phyloP scores from a whole-genome alignment of 495 filamentous ascomycete genomes.

The Hyaloscypha finlandica region DNA sequence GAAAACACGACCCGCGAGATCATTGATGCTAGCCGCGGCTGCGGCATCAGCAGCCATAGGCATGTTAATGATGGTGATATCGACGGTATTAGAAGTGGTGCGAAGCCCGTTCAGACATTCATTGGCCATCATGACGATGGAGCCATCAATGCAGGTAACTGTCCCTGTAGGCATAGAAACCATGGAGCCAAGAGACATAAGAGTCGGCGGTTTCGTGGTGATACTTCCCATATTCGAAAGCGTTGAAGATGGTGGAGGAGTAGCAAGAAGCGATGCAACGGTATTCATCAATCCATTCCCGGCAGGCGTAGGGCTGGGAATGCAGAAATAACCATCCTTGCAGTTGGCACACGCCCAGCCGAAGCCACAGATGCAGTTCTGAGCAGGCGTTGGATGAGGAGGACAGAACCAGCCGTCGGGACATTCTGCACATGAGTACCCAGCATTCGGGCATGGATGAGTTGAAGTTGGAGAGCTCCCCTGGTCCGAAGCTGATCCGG shows the following conservation, averaged over 20 bases:
- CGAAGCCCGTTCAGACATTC: not conserved
- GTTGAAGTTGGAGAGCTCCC: slow-evolving; percentile 19
- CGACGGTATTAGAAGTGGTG: not conserved
- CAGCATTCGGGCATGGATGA: slow-evolving; percentile 40
- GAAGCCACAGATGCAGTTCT: slow-evolving; percentile 43
- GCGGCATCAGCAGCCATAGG: too few species aligned
- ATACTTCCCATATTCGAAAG: not conserved
- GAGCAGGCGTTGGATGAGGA: slow-evolving; percentile 41
- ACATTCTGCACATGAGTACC: slow-evolving; percentile 45
- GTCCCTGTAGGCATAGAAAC: not conserved
- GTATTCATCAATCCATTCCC: not conserved
- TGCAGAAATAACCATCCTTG: slow-evolving; percentile 43
- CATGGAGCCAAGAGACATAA: not conserved
- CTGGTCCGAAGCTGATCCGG: not conserved
- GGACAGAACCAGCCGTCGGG: slow-evolving; percentile 47
- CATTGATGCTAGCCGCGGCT: too few species aligned
- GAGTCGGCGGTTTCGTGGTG: not conserved
- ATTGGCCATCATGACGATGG: not conserved
- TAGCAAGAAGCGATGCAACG: not conserved
- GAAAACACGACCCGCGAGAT: not conserved
- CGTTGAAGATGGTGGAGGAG: not conserved
- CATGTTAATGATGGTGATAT: not conserved
- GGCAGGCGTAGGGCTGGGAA: slow-evolving; percentile 30
- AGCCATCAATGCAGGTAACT: not conserved
- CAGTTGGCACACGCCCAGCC: slow-evolving; percentile 46